Base-by-base conservation (phyloP, 805 yeast genomes). In the Blastobotrys mokoenaii region DNA sequence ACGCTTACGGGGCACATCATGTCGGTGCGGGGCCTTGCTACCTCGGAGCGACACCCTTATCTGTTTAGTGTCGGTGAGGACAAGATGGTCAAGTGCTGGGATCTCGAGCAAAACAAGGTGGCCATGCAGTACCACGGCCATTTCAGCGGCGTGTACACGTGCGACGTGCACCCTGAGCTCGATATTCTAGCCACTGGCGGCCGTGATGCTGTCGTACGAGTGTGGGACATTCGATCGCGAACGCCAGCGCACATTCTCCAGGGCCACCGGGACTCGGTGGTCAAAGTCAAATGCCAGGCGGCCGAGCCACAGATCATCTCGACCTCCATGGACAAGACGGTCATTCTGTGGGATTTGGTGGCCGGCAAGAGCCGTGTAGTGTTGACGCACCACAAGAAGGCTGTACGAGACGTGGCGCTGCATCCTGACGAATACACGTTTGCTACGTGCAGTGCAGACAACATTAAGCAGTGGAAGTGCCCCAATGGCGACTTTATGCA, bases 41-140 rank as follows among this genome's bases (percentile, higher is more conserved):
- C 90, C 0, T 84, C 95, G 0, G 68, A 72, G 2, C 69, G 83
- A 45, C 87, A 81, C 59, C 96, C 97, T 0, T 90, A 90, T 62
- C 66, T 93, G 69, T 93, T 89, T 61, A 78, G 90, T 11, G 89
- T 93, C 18, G 84, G 96, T 38, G 97, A 93, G 59, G 99, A 93
- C 62, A 89, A 89, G 61, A 73, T 88, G 20, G 86, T 88, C 8
- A 79, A 86, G 59, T 89, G 97, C 63, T 93, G 97, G 97, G 99
- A 93, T 67, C 70, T 93, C 53, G 97, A 90, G 62, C 76, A 79
- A 57, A 86, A 89, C 55, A 77, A 77, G 53, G 78, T 85, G 1
- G 76, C 88, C 3, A 69, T 97, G 46, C 87, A 88, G 55, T 93
- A 86, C 63, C 94, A 89, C 65, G 99, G 98, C 2, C 98, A 93